These are phyloP conservation scores for Saccharomycopsis sp. DNA, from an alignment of 805 yeast genomes.

Conservation along the genomic window DNA sequence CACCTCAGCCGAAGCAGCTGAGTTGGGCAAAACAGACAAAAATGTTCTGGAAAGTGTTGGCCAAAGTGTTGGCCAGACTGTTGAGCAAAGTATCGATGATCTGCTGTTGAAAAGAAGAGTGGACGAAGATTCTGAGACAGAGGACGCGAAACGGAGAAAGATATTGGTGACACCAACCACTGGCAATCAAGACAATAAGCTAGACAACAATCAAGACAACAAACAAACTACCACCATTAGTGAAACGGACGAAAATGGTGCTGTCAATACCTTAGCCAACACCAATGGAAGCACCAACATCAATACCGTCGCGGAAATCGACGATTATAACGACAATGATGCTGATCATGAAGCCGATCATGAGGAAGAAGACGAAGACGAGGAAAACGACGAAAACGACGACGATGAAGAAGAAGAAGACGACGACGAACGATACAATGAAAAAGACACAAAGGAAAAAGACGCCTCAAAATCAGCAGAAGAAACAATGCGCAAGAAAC, in stretches of 20 bases:
- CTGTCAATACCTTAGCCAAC: background rate
- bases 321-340: conserved; percentile 22
- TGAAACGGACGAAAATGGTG: background rate
- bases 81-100: too few relatives aligned
- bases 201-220: conserved; percentile 5
- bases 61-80: too few relatives aligned
- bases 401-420: conserved; percentile 22
- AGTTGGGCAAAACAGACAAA: too few relatives aligned
- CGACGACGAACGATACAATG: conserved; percentile 22
- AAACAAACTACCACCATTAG: background rate
- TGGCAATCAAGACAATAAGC: conserved; percentile 9
- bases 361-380: conserved; percentile 21
- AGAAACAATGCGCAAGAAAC: conserved; percentile 19
- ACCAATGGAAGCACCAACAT: background rate
- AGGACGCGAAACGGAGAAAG: background rate
- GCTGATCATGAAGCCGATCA: conserved; percentile 24
- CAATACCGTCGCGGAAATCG: conserved; percentile 19
- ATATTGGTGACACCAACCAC: background rate
- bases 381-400: conserved; percentile 13
- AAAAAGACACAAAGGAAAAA: conserved; percentile 25
- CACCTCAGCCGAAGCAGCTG: conserved; percentile 3
- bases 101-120: background rate
- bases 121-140: background rate
- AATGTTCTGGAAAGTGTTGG: too few relatives aligned
- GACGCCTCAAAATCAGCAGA: conserved; percentile 25